Base-by-base conservation (phyloP, 805 yeast genomes). In the Metschnikowia lochheadii region DNA sequence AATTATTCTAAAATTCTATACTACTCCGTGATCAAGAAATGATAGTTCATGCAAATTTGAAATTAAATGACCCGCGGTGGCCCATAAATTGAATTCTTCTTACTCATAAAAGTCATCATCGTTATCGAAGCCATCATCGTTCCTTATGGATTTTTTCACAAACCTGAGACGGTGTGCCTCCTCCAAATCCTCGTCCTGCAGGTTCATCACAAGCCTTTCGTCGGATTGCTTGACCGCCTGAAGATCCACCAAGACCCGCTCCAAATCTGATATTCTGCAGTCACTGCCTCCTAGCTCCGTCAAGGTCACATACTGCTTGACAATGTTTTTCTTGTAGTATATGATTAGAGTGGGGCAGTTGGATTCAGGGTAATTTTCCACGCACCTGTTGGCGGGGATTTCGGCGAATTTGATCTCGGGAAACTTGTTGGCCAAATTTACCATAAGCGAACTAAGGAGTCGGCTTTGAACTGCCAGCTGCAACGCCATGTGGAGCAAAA, bases 311-410 rank as follows among this genome's bases (percentile, higher is more conserved):
- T 74, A 80, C 64, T 94, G 97, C 64, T 84, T 86, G 21, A 84
- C 71, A 7, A 95, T 91, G 55, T 88, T 83, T 29, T 85, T 85
- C 49, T 89, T 81, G 61, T 81, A 80, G 67, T 94, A 94, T 0
- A 94, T 80, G 46, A 94, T 76, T 6, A 94, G 71, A 0, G 99
- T 94, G 2, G 99, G 99, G 60, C 96, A 87, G 72, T 89, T 91
- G 32, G 78, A 65, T 23, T 88, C 92, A 1, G 99, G 97, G 66
- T 91, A 94, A 63, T 85, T 84, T 62, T 92, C 98, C 56, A 91
- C 86, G 47, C 97, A 96, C 66, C 97, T 82, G 51, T 81, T 77
- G 21, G 88, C 96, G n/a, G 87, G 85, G 44, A 94, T 94, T 59
- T 94, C 97, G 40, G 89, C 92, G 63, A 94, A 87, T 67, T 94